Base-by-base conservation (phyloP, 192 early-diverging fungal genomes). In the Linnemannia hyalina region DNA sequence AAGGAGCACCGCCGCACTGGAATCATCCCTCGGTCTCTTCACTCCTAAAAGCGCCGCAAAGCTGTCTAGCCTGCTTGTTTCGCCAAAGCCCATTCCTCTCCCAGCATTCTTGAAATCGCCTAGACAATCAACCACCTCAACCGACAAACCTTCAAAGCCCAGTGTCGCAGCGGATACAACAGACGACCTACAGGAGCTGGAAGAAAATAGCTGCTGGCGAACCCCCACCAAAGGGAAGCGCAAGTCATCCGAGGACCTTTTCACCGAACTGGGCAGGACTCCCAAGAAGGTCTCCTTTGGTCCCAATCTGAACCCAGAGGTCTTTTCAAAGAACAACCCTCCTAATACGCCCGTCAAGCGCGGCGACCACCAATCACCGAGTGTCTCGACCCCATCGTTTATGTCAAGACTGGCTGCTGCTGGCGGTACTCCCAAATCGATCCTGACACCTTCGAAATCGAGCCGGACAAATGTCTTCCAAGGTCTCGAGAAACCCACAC, bases 281-380 rank as follows among this genome's bases (percentile, higher is more conserved):
- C 78, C 77, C 2, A 88, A 82, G 42, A 88, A 88, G 47, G 87
- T 88, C n/a, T 80, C 87, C 22, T 93, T 93, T 73, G 93, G 93
- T 36, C 93, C 93, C 11, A 84, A 89, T 18, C 80, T 93, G 23
- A 90, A 90, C n/a, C 93, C 93, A 7, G 93, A 93, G 76, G 69
- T 93, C 77, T 93, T 93, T 77, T 92, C 92, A 60, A 73, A 83
- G n/a, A 36, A 76, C 3, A 88, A 89, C 26, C 93, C 93, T 63
- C 90, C 92, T 6, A 82, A 88, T 5, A 92, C 93, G 20, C 93
- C 93, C 3, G 71, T 93, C 44, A 88, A 88, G 6, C 90, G 92
- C 7, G 93, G 93, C 18, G 72, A 76, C 35, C 87, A 88, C 16
- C 87, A 85, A 35, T 74, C 68, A 9, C 68, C 69, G 36, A 55